Conservation (phyloP, 2,329 filamentous ascomycete species). For the Talaromyces verruculosus region DNA sequence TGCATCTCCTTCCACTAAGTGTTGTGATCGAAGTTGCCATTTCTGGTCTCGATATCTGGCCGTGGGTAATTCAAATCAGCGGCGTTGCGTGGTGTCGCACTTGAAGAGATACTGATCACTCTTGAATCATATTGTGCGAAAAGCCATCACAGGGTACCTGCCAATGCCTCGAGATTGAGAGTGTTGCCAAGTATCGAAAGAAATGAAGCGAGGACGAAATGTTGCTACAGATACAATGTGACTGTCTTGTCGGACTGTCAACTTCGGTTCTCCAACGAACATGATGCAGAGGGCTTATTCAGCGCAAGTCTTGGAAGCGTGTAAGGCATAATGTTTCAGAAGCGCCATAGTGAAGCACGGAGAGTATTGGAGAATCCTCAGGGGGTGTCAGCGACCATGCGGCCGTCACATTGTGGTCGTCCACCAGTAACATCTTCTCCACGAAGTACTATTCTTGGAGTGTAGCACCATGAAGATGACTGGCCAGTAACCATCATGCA, state of each 20-base stretch:
- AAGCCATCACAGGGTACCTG: not conserved
- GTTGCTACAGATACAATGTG: slow-evolving; percentile 2
- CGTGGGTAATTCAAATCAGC: not conserved
- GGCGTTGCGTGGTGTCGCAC: not conserved
- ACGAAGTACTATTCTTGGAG: not conserved
- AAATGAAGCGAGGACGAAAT: not conserved
- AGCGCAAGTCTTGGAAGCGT: not conserved
- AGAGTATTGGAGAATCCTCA: slow-evolving; percentile 8
- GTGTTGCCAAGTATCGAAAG: not conserved
- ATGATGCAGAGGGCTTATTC: not conserved
- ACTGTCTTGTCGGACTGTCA: not conserved
- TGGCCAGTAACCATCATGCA: not conserved
- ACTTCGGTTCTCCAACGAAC: not conserved
- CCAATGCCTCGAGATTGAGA: not conserved
- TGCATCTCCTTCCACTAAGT: slow-evolving; percentile 29
- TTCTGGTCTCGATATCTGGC: slow-evolving; percentile 3
- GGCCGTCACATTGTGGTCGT: not conserved
- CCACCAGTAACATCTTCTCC: not conserved
- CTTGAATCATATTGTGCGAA: not conserved
- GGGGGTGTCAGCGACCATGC: slow-evolving; percentile 7
- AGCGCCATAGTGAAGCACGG: slow-evolving; percentile 17
- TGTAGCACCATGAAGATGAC: not conserved
- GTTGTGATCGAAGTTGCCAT: slow-evolving; percentile 23
- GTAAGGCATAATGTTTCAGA: slow-evolving; percentile 16
- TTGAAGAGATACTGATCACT: not conserved